These are phyloP conservation scores for Phytomonas francai DNA, from an alignment of 208 protist species.

Conservation along the genomic window DNA sequence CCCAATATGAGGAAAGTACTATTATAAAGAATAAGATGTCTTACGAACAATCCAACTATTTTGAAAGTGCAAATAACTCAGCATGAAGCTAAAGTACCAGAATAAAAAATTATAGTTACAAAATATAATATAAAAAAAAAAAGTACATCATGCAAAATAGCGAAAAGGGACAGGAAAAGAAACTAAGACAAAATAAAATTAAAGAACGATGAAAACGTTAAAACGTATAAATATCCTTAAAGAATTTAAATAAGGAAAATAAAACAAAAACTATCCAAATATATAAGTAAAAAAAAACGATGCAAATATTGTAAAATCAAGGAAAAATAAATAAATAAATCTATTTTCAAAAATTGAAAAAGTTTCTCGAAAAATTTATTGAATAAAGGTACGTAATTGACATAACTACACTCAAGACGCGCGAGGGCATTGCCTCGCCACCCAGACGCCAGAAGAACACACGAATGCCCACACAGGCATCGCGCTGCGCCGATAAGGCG, in stretches of 20 bases:
- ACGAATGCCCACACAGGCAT: too few species aligned
- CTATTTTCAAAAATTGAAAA: constrained; percentile 3
- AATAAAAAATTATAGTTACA: constrained; percentile 8
- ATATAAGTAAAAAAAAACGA: constrained; percentile 9
- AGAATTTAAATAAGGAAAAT: not conserved
- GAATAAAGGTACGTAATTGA: too few species aligned
- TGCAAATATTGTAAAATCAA: constrained; percentile 3
- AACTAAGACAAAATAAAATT: constrained; percentile 6
- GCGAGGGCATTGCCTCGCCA: not conserved
- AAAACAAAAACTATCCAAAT: too few species aligned
- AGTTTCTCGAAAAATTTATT: not conserved
- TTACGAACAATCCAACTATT: too few species aligned
- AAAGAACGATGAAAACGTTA: constrained; percentile 4
- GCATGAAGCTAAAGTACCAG: not conserved
- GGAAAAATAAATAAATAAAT: constrained; percentile 4
- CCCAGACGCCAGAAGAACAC: not conserved
- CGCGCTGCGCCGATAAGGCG: too few species aligned
- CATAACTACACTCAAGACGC: too few species aligned
- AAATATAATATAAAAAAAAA: too few species aligned
- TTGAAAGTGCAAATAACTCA: constrained; percentile 6
- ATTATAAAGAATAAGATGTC: too few species aligned
- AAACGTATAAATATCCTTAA: constrained; percentile 1
- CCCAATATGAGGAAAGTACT: too few species aligned
- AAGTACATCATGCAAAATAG: constrained; percentile 4
- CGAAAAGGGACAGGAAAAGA: constrained; percentile 3